Base-by-base conservation (phyloP, 2,329 filamentous ascomycete genomes). In the Talaromyces sp. region DNA sequence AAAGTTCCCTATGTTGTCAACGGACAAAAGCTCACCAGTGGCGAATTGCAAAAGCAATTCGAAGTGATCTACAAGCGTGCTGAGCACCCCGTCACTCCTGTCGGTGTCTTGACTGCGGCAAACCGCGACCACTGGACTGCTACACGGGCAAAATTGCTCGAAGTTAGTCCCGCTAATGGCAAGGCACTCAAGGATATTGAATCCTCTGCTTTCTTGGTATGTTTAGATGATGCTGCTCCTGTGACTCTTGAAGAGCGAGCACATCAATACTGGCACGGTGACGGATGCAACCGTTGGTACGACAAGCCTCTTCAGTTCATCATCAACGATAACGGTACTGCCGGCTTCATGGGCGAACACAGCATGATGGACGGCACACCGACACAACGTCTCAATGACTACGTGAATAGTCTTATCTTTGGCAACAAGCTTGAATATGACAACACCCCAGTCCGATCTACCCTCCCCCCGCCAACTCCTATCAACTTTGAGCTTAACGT, bases 351-450 rank as follows among this genome's bases (percentile, higher is more conserved):
- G 85, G 95, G 95, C 74, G 95, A 99, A 82, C 95, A 99, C 85
- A 96, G 91, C 73, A 98, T 99, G 95, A 99, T 99, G 96, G 95
- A 99, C 77, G 95, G 96, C 69, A 99, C 95, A 7, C 93, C 96
- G 1, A 99, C 96, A 2, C 95, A 98, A 81, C 90, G 96, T 47
- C 69, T 99, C 17, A 99, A 97, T 79, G 95, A 99, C 84, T 95
- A 93, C 75, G 86, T 96, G 75, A 96, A 94, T 82, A 88, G 91
- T 76, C 86, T 91, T 74, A 97, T 98, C 78, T 93, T 97, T 81
- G 89, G 90, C 82, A 94, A 97, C 82, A 96, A 95, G 78, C 88
- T 99, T 66, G 93, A 97, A 79, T 91, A 97, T 75, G 90, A 90
- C 67, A 86, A 93, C 76, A 86, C 92, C 8, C 81, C 83, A 6